Conservation (phyloP, 257 asterid species). For the Solanum chilense region DNA sequence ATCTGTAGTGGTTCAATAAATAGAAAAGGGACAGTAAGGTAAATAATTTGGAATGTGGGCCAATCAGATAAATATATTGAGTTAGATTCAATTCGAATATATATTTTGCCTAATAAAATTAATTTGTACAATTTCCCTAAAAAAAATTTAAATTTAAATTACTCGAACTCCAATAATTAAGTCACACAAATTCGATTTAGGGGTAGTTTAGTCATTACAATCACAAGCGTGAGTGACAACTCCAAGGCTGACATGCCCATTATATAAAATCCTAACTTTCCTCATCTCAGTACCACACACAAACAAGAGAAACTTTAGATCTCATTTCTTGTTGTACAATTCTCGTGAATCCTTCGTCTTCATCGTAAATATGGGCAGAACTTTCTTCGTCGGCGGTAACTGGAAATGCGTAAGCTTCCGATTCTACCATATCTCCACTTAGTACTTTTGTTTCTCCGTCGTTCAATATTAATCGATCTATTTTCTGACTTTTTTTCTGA, state of each 20-base stretch:
- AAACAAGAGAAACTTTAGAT: neutral
- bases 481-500: neutral
- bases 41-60: too few relatives aligned
- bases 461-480: neutral
- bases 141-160: too few relatives aligned
- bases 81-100: too few relatives aligned
- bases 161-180: rapidly evolving
- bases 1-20: too few relatives aligned
- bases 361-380: slow-evolving; percentile 56
- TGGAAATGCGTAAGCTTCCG: slow-evolving; percentile 84
- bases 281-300: neutral
- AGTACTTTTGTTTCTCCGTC: neutral
- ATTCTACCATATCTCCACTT: neutral
- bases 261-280: neutral
- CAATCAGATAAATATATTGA: too few relatives aligned
- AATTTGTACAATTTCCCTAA: too few relatives aligned
- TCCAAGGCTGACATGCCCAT: neutral
- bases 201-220: neutral
- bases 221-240: neutral
- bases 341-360: slow-evolving; percentile 16
- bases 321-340: slow-evolving; percentile 15
- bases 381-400: slow-evolving; percentile 96
- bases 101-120: too few relatives aligned
- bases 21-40: too few relatives aligned
- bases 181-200: neutral